These are phyloP conservation scores for Luffa aegyptiaca DNA, from an alignment of 306 rosid genomes.

Conservation along the genomic window DNA sequence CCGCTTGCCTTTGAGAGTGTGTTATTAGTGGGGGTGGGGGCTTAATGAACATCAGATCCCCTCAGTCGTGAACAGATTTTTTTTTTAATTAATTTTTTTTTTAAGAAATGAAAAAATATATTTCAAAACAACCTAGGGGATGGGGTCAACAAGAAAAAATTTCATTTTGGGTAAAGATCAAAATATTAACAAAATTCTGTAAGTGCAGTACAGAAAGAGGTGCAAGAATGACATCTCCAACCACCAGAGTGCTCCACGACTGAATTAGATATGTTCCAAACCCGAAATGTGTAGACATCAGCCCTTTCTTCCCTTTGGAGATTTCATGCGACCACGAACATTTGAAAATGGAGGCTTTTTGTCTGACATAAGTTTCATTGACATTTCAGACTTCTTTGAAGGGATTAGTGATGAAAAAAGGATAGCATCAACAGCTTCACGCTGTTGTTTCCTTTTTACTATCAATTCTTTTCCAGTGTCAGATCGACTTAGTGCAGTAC, in stretches of 20 bases:
- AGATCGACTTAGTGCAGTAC: slow-evolving; percentile 25
- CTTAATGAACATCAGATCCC: neutral
- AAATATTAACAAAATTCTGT: neutral
- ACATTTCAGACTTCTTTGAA: slow-evolving; percentile 49
- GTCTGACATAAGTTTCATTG: slow-evolving; percentile 24
- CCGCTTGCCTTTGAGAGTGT: neutral
- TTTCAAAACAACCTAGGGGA: neutral
- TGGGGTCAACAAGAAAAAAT: neutral
- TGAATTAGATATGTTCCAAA: slow-evolving; percentile 10
- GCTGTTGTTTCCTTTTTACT: slow-evolving; percentile 84
- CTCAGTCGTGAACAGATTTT: neutral
- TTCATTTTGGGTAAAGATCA: neutral
- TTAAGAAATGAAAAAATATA: neutral
- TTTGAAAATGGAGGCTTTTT: slow-evolving; percentile 43
- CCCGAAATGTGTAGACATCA: slow-evolving; percentile 17
- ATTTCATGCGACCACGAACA: slow-evolving; percentile 30
- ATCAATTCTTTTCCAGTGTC: slow-evolving; percentile 33
- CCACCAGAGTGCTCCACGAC: neutral
- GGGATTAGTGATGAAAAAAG: slow-evolving; percentile 73
- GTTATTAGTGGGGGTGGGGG: neutral
- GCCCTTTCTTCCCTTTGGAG: slow-evolving; percentile 52
- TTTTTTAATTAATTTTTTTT: too few species aligned
- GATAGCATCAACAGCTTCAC: slow-evolving; percentile 86
- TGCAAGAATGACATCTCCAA: neutral
- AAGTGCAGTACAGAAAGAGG: neutral